Percentiles rank a stretch among this genome's conserved stretches.
phyloP scores from a whole-genome alignment of 1,139 yeast species.

The Taiozyma onychis region DNA sequence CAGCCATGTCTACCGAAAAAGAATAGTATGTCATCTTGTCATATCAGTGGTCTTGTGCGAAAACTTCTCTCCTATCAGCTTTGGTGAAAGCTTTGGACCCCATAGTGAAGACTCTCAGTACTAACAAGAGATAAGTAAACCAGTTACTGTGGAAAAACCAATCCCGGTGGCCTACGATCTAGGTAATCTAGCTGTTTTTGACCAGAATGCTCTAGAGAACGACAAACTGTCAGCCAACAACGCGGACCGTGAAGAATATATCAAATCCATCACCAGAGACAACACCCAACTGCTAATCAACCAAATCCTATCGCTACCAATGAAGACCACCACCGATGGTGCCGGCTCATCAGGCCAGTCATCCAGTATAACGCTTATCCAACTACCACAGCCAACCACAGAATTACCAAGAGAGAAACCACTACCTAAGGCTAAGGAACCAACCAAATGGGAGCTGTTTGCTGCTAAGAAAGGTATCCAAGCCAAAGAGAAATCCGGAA shows the following conservation, averaged over 20 bases:
- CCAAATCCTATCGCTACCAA: conserved; percentile 85
- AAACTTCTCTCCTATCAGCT: too few species aligned
- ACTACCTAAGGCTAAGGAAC: conserved; percentile 85
- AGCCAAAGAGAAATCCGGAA: conserved; percentile 86
- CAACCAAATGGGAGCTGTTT: conserved; percentile 95
- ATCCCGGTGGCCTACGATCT: conserved; percentile 82
- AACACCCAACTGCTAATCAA: conserved; percentile 87
- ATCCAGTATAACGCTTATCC: conserved; percentile 75
- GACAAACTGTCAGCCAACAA: conserved; percentile 45
- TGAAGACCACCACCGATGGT: conserved; percentile 77
- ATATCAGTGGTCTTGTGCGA: not conserved
- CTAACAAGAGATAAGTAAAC: conserved; percentile 24
- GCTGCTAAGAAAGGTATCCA: conserved; percentile 94
- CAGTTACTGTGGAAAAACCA: conserved; percentile 83
- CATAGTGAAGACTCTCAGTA: not conserved
- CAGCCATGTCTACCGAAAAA: conserved; percentile 9
- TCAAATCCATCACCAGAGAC: conserved; percentile 76
- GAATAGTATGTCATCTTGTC: conserved; percentile 9
- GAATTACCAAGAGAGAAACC: conserved; percentile 92
- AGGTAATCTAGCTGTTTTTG: conserved; percentile 85
- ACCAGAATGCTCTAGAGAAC: conserved; percentile 73
- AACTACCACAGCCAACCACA: conserved; percentile 80
- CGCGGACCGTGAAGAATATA: conserved; percentile 54
- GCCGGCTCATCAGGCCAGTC: conserved; percentile 53
- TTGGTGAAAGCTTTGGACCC: not conserved